phyloP scores from a whole-genome alignment of 352 stramenopile genomes.

The Pythium brassicae region DNA sequence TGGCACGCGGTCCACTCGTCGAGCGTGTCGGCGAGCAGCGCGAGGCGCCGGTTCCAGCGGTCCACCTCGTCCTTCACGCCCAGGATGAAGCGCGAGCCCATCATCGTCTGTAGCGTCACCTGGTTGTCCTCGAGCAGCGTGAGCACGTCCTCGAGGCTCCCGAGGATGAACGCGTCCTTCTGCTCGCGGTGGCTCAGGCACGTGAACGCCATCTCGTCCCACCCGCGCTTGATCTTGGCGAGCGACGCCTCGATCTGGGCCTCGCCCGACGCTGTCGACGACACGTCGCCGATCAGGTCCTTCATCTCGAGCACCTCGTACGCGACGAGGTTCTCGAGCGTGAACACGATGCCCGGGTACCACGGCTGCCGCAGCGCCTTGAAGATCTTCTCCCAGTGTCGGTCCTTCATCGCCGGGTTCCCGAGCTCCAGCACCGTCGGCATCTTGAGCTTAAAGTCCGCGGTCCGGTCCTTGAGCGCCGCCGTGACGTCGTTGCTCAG shows the following conservation, averaged over 20 bases:
- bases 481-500: constrained; percentile 88
- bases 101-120: constrained; percentile 90
- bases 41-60: constrained; percentile 85
- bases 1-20: constrained; percentile 86
- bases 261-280: constrained; percentile 81
- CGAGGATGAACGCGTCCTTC: constrained; percentile 87
- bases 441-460: constrained; percentile 89
- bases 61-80: constrained; percentile 90
- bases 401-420: constrained; percentile 90
- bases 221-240: constrained; percentile 85
- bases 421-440: constrained; percentile 90
- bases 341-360: constrained; percentile 88
- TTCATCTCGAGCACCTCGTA: constrained; percentile 88
- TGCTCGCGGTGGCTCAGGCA: constrained; percentile 82
- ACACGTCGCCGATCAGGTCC: constrained; percentile 83
- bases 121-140: constrained; percentile 90
- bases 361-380: constrained; percentile 84
- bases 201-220: constrained; percentile 84
- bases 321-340: constrained; percentile 83
- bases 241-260: constrained; percentile 89
- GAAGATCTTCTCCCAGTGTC: constrained; percentile 95
- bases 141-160: constrained; percentile 89
- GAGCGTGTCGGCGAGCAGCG: constrained; percentile 74
- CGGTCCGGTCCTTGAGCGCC: constrained; percentile 82
- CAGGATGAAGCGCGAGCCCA: constrained; percentile 89